These are phyloP conservation scores for Catharanthus roseus DNA, from an alignment of 257 asterid species.

Conservation along the genomic window DNA sequence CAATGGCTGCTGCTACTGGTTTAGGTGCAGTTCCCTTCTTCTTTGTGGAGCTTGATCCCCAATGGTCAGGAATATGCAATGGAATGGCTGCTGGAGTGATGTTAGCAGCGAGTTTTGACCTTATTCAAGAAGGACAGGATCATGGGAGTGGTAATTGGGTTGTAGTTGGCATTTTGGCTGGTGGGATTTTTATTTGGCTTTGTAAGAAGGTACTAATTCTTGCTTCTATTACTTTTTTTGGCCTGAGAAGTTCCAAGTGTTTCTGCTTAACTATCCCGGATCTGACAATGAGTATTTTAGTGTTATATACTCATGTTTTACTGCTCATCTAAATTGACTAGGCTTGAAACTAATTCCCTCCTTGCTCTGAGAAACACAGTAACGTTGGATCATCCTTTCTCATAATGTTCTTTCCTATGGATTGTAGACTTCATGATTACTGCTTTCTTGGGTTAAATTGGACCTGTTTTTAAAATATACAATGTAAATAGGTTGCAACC, in stretches of 20 bases:
- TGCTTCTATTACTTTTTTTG: slow-evolving; percentile 3
- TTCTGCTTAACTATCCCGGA: background rate
- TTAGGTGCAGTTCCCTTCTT: slow-evolving; percentile 96
- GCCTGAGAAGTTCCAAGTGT: background rate
- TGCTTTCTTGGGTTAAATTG: background rate
- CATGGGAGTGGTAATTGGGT: slow-evolving; percentile 99
- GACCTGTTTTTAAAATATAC: background rate
- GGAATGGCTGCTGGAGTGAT: slow-evolving; percentile 99
- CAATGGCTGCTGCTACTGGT: slow-evolving; percentile 99
- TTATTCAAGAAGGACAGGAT: slow-evolving; percentile 90
- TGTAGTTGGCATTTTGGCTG: slow-evolving; percentile 80
- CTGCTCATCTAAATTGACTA: background rate
- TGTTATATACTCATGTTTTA: background rate
- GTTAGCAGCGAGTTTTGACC: slow-evolving; percentile 99
- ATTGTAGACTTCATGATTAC: background rate
- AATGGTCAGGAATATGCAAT: slow-evolving; percentile 95
- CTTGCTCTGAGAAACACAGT: background rate
- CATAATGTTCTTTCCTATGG: background rate
- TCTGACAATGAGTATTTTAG: slow-evolving; percentile 8
- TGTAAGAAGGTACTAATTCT: slow-evolving; percentile 73
- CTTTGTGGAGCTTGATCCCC: slow-evolving; percentile 93
- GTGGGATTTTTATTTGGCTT: slow-evolving; percentile 88
- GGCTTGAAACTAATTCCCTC: background rate
- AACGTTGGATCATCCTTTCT: background rate
- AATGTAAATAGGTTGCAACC: background rate